Conservation (phyloP, 495 filamentous ascomycete genomes). For the Penicillium verhagenii region DNA sequence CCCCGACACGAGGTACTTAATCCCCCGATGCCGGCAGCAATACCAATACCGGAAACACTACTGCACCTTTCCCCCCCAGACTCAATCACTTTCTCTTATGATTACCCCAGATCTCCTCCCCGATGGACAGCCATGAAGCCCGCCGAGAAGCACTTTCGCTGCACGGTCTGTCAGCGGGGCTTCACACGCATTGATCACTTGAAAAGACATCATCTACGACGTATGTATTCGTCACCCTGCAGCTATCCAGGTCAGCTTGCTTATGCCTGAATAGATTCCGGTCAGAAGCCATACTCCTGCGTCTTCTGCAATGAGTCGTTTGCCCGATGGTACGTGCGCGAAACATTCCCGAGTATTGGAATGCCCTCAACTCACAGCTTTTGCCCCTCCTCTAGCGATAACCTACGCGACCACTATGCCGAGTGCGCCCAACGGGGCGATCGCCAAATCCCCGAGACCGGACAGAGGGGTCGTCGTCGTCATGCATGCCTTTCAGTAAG, state of each 20-base stretch:
- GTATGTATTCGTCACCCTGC: constrained; percentile 31
- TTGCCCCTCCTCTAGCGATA: constrained; percentile 36
- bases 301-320: constrained; percentile 45
- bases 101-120: constrained; percentile 36
- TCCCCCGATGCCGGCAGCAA: not conserved
- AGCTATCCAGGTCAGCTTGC: constrained; percentile 11
- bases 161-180: constrained; percentile 45
- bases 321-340: constrained; percentile 41
- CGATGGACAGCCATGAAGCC: constrained; percentile 45
- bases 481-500: constrained; percentile 50
- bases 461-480: constrained; percentile 44
- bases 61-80: constrained; percentile 9
- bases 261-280: constrained; percentile 38
- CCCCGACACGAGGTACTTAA: not conserved
- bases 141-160: constrained; percentile 46
- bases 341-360: too few relatives aligned
- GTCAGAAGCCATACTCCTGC: constrained; percentile 47
- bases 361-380: not conserved
- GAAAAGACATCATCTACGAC: constrained; percentile 47
- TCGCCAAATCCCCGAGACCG: constrained; percentile 44
- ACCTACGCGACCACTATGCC: constrained; percentile 46
- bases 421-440: constrained; percentile 43
- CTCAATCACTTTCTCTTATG: constrained; percentile 8
- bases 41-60: constrained; percentile 8
- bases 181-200: constrained; percentile 52